Conservation (phyloP, 2,329 filamentous ascomycete genomes). For the Pestalotiopsis sp. region DNA sequence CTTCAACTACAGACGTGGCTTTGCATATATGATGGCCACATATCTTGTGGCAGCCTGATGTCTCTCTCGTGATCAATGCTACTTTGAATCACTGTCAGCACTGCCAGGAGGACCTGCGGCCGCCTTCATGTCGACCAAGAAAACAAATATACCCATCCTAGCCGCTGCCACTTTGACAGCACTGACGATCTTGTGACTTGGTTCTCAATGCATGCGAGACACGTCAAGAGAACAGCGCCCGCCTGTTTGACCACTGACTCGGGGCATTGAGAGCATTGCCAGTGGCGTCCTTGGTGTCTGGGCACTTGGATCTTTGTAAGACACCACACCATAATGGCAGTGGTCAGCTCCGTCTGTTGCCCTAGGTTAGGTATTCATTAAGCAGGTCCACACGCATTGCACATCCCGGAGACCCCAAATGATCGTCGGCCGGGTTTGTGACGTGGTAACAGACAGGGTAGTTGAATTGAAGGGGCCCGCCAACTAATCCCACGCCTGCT, state of each 20-base stretch:
- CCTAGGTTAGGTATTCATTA: neutral
- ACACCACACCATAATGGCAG: neutral
- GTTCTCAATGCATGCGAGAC: neutral
- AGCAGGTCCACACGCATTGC: neutral
- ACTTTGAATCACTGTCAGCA: too few species aligned
- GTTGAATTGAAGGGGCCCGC: constrained; percentile 5
- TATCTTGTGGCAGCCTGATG: too few species aligned
- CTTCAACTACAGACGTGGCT: too few species aligned
- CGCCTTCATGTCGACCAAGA: neutral
- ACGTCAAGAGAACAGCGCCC: neutral
- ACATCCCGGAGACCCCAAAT: constrained; percentile 3
- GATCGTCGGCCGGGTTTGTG: constrained; percentile 4
- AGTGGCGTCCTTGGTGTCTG: neutral
- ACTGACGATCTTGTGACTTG: neutral
- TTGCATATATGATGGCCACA: too few species aligned
- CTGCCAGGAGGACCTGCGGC: too few species aligned
- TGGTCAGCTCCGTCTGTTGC: neutral
- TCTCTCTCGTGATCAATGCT: too few species aligned
- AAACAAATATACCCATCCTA: neutral
- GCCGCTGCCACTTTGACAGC: neutral
- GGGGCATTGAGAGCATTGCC: neutral
- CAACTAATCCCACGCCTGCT: neutral
- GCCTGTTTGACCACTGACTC: constrained; percentile 4
- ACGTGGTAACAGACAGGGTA: constrained; percentile 7
- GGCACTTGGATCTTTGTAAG: neutral